phyloP scores from a whole-genome alignment of 768 basidiomycete genomes.

The Cyclocybe cylindracea region DNA sequence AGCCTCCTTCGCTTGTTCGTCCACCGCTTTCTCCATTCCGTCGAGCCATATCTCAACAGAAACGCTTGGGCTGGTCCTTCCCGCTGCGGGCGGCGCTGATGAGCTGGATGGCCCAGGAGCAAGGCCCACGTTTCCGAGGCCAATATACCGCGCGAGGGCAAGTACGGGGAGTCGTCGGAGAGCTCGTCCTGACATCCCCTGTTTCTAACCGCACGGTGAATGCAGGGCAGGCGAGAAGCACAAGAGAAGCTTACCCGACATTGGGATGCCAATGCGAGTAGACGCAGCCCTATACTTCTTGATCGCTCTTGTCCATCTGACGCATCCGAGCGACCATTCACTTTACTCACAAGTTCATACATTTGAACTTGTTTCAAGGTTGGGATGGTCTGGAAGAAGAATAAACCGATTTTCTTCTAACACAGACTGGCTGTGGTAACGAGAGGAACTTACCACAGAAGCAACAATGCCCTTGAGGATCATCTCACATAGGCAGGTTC shows the following conservation, averaged over 20 bases:
- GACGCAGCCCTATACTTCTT: slow-evolving; percentile 53
- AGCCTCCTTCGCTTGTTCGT: slow-evolving; percentile 53
- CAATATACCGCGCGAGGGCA: slow-evolving; percentile 83
- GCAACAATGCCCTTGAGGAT: slow-evolving; percentile 71
- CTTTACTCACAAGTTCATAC: slow-evolving; percentile 46
- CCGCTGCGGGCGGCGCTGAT: neutral
- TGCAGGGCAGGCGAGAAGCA: neutral
- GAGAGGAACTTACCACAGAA: slow-evolving; percentile 48
- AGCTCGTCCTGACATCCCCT: slow-evolving; percentile 91
- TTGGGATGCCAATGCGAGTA: slow-evolving; percentile 69
- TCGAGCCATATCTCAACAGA: slow-evolving; percentile 76
- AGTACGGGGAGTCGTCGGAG: slow-evolving; percentile 93
- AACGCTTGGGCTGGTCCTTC: slow-evolving; percentile 23
- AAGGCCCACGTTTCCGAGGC: slow-evolving; percentile 40
- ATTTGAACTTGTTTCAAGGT: slow-evolving; percentile 61
- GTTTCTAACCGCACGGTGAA: slow-evolving; percentile 39
- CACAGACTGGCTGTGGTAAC: neutral
- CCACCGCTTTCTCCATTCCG: slow-evolving; percentile 80
- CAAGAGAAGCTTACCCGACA: slow-evolving; percentile 67
- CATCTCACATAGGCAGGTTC: slow-evolving; percentile 81
- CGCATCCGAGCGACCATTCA: slow-evolving; percentile 12
- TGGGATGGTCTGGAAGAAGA: slow-evolving; percentile 53
- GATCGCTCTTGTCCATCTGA: slow-evolving; percentile 46
- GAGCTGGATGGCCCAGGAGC: slow-evolving; percentile 2
- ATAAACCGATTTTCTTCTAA: slow-evolving; percentile 2